Conservation (phyloP, 78 protist species). For the Cyanophora paradoxa region DNA sequence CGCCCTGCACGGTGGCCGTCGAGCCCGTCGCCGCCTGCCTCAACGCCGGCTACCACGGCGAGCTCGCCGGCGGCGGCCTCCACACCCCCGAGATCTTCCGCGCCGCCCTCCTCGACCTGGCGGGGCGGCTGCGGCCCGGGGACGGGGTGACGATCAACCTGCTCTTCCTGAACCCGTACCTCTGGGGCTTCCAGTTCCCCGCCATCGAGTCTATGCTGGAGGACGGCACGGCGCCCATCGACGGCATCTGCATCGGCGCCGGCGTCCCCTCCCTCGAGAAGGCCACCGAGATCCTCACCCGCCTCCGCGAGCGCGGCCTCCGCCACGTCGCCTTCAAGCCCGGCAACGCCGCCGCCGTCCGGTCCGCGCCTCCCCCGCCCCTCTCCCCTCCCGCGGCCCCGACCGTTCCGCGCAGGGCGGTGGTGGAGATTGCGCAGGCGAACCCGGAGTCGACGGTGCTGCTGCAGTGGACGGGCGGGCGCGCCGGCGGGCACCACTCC, state of each 20-base stretch:
- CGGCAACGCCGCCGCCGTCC: slow-evolving; percentile 27
- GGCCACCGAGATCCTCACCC: slow-evolving; percentile 36
- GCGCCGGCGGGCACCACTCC: slow-evolving; percentile 69
- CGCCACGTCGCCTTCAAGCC: slow-evolving; percentile 55
- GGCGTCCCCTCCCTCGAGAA: slow-evolving; percentile 58
- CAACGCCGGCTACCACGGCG: slow-evolving; percentile 56
- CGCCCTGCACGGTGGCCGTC: slow-evolving; percentile 50
- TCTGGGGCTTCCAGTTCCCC: slow-evolving; percentile 61
- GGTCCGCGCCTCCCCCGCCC: too few species aligned
- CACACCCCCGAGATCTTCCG: slow-evolving; percentile 15
- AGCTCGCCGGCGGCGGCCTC: slow-evolving; percentile 43
- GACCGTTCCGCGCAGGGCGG: too few species aligned
- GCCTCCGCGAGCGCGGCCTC: slow-evolving; percentile 23
- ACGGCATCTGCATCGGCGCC: slow-evolving; percentile 52
- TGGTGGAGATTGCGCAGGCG: slow-evolving; percentile 35
- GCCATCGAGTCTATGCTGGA: slow-evolving; percentile 15
- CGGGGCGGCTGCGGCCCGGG: slow-evolving; percentile 19
- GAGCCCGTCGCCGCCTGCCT: slow-evolving; percentile 10
- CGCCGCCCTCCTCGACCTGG: slow-evolving; percentile 4
- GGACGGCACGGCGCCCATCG: slow-evolving; percentile 41
- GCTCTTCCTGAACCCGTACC: slow-evolving; percentile 52
- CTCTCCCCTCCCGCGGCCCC: too few species aligned
- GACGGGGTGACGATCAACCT: slow-evolving; percentile 39
- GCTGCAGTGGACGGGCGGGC: slow-evolving; percentile 67
- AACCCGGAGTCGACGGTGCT: slow-evolving; percentile 28